phyloP scores from a whole-genome alignment of 2,329 filamentous ascomycete genomes.

The Colletotrichum truncatum region DNA sequence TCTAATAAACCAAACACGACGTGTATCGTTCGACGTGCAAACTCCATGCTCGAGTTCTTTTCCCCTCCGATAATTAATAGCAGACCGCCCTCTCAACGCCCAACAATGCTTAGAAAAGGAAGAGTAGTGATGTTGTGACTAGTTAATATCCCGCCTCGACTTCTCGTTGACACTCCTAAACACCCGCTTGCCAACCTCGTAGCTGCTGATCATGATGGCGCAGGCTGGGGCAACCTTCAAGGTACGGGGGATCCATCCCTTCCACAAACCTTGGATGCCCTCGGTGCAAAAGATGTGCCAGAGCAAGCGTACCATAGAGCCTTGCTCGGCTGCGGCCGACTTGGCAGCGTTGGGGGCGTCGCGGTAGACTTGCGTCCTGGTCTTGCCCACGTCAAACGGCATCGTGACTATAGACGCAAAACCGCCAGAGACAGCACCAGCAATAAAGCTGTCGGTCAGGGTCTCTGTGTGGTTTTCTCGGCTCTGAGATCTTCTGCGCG shows the following conservation, averaged over 20 bases:
- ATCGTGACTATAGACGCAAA: slow-evolving; percentile 90
- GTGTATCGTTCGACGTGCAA: slow-evolving; percentile 14
- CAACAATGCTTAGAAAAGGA: slow-evolving; percentile 19
- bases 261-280: slow-evolving; percentile 83
- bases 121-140: slow-evolving; percentile 1
- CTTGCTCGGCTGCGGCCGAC: slow-evolving; percentile 71
- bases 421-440: slow-evolving; percentile 84
- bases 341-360: slow-evolving; percentile 57
- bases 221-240: slow-evolving; percentile 96
- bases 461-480: slow-evolving; percentile 78
- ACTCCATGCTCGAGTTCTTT: slow-evolving; percentile 16
- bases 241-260: slow-evolving; percentile 89
- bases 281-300: slow-evolving; percentile 91
- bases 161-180: slow-evolving; percentile 78
- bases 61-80: slow-evolving; percentile 3
- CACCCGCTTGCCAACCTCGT: slow-evolving; percentile 93
- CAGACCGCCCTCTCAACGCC: slow-evolving; percentile 25
- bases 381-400: slow-evolving; percentile 98
- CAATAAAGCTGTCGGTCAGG: slow-evolving; percentile 88
- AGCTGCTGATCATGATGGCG: slow-evolving; percentile 99
- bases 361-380: slow-evolving; percentile 84
- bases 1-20: slow-evolving; percentile 16
- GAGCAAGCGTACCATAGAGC: slow-evolving; percentile 83
- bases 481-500: slow-evolving; percentile 66
- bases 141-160: slow-evolving; percentile 32